These are phyloP conservation scores for Cystobasidium sp. DNA, from an alignment of 1,284 basidiomycete genomes.

Conservation along the genomic window DNA sequence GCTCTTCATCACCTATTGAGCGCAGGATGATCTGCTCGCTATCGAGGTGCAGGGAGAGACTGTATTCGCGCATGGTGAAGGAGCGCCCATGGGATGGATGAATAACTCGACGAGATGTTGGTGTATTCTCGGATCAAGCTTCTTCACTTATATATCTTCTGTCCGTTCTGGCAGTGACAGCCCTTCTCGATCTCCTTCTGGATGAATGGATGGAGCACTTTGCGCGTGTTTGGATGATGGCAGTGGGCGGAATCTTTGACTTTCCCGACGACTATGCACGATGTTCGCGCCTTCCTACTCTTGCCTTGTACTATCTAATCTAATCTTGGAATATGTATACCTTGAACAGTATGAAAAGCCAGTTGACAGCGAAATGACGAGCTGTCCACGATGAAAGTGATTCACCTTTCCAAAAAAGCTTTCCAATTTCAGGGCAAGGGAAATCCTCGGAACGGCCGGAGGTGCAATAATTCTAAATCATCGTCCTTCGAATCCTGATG, in stretches of 20 bases:
- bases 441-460: too few relatives aligned
- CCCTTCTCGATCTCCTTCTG: constrained; percentile 5
- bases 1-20: constrained; percentile 75
- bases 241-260: background rate
- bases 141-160: background rate
- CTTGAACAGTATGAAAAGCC: too few relatives aligned
- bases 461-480: too few relatives aligned
- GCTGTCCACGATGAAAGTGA: too few relatives aligned
- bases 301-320: too few relatives aligned
- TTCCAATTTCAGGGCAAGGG: too few relatives aligned
- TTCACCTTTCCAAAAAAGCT: too few relatives aligned
- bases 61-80: constrained; percentile 22
- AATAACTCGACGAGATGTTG: background rate
- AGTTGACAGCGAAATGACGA: too few relatives aligned
- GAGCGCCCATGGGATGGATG: background rate
- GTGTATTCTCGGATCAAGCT: background rate
- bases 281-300: too few relatives aligned
- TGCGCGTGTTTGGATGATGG: background rate
- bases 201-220: background rate
- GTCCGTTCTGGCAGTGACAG: background rate
- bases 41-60: constrained; percentile 74
- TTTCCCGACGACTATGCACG: too few relatives aligned
- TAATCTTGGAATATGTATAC: too few relatives aligned
- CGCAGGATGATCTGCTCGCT: constrained; percentile 71
- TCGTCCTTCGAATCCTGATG: too few relatives aligned